Conservation (phyloP, 345 rosid genomes). For the Eucalyptus cloeziana region DNA sequence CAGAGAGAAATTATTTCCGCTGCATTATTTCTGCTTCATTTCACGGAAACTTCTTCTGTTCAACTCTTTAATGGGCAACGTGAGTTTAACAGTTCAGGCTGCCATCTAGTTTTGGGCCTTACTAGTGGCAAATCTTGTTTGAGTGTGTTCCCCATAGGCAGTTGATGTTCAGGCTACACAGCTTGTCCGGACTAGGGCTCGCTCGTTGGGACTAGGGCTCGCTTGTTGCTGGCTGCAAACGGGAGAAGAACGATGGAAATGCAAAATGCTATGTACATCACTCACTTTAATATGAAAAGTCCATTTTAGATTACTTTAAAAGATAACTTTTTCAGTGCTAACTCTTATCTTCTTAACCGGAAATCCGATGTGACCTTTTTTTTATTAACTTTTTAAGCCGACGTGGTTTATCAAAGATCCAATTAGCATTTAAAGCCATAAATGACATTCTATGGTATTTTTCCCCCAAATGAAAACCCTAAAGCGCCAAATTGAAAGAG, state of each 20-base stretch:
- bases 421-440: too few relatives aligned
- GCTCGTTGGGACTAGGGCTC: constrained; percentile 34
- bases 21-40: constrained; percentile 7
- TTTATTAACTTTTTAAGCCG: too few relatives aligned
- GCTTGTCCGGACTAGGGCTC: constrained; percentile 32
- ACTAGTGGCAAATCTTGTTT: constrained; percentile 40
- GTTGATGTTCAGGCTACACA: constrained; percentile 39
- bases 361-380: fast-evolving
- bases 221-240: constrained; percentile 27
- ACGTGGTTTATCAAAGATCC: too few relatives aligned
- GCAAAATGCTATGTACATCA: too few relatives aligned
- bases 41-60: constrained; percentile 37
- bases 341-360: fast-evolving
- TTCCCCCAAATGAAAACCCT: too few relatives aligned
- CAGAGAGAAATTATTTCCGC: constrained; percentile 25
- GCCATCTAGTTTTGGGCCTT: constrained; percentile 31
- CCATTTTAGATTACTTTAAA: too few relatives aligned
- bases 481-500: too few relatives aligned
- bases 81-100: constrained; percentile 35
- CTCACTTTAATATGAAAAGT: too few relatives aligned
- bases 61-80: constrained; percentile 37
- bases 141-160: constrained; percentile 43
- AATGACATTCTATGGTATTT: too few relatives aligned
- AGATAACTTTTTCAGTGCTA: too few relatives aligned
- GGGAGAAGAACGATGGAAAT: too few relatives aligned